phyloP scores from a whole-genome alignment of 331 rosid species.

The Cydonia oblonga region DNA sequence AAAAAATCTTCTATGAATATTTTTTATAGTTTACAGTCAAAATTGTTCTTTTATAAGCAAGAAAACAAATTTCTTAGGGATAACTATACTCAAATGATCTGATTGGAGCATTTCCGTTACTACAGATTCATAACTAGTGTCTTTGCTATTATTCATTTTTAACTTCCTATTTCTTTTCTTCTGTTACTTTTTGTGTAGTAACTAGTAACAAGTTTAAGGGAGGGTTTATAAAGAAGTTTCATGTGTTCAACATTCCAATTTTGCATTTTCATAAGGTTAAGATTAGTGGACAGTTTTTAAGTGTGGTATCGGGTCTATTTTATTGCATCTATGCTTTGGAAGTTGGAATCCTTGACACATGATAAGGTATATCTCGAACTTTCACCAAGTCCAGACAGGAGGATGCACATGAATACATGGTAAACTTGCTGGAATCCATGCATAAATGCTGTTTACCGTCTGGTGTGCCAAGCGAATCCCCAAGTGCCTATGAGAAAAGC shows the following conservation, averaged over 20 bases:
- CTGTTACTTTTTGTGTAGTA: too few relatives aligned
- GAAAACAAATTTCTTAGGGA: neutral
- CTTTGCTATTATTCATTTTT: neutral
- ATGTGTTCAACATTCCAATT: neutral
- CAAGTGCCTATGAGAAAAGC: conserved; percentile 88
- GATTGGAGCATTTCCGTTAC: neutral
- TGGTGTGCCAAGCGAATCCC: conserved; percentile 89
- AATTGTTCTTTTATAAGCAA: neutral
- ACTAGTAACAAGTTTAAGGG: neutral
- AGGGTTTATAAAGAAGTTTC: neutral
- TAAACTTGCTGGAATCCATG: conserved; percentile 92
- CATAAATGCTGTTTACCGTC: conserved; percentile 93
- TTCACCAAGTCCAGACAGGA: conserved; percentile 79
- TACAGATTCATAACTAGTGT: neutral
- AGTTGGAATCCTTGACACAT: conserved; percentile 37
- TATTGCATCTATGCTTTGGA: neutral
- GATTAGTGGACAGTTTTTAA: neutral
- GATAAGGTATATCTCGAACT: conserved; percentile 79
- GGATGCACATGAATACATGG: conserved; percentile 99
- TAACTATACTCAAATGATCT: neutral
- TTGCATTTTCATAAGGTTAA: neutral
- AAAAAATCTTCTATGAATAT: neutral
- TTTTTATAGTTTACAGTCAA: neutral
- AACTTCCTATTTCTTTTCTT: neutral
- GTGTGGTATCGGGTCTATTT: neutral